A percentile compares a stretch with the other conserved stretches of the same genome.
Conservation (phyloP, 768 basidiomycete genomes). For the Suillus lakei region DNA sequence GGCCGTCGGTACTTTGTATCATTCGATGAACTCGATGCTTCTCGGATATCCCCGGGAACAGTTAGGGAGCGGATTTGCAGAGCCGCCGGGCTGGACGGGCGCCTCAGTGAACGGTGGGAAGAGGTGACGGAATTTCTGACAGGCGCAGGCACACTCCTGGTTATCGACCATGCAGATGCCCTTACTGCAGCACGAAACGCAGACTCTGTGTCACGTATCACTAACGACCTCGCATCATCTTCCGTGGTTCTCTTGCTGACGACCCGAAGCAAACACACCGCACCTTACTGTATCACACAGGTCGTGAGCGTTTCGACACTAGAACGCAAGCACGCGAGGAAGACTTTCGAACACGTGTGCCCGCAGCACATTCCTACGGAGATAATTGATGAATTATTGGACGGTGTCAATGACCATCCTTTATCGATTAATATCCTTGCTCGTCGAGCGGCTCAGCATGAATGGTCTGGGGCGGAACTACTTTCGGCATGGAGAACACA, state of each 20-base stretch:
- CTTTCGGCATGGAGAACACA: conserved; percentile 1
- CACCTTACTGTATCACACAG: neutral
- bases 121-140: neutral
- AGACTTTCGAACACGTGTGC: neutral
- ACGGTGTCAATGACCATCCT: neutral
- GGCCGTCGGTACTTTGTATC: conserved; percentile 5
- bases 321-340: neutral
- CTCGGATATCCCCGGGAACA: neutral
- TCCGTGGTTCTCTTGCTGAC: conserved; percentile 9
- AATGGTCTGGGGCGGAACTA: conserved; percentile 7
- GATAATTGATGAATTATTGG: neutral
- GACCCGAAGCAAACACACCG: neutral
- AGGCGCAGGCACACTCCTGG: neutral
- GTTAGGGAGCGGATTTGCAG: neutral
- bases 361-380: neutral
- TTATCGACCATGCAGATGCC: conserved; percentile 8
- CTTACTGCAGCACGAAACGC: neutral
- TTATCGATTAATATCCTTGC: conserved; percentile 4
- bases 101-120: neutral
- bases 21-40: conserved; percentile 1
- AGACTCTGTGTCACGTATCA: neutral
- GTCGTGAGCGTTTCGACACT: neutral
- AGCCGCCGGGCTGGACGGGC: neutral
- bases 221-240: conserved; percentile 2
- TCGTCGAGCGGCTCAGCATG: neutral